A percentile compares a stretch with the other conserved stretches of the same genome.
Evolutionary conservation across 2,329 filamentous ascomycete species (phyloP).

Genomic region (Aspergillus sp.): DNA sequence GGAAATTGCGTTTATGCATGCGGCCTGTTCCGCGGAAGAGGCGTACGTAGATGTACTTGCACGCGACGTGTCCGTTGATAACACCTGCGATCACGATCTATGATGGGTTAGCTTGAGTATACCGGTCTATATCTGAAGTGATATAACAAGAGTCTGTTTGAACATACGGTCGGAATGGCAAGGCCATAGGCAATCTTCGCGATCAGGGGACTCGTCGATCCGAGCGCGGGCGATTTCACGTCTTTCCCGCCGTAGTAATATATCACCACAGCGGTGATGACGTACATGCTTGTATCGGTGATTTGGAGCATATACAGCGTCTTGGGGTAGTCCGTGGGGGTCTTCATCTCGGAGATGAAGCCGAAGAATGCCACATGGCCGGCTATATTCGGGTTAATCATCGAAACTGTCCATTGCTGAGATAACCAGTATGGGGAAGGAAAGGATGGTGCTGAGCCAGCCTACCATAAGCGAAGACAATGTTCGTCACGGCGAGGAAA

Average conservation of each 20-base stretch:
- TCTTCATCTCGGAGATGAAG: conserved; percentile 61
- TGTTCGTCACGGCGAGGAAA: conserved; percentile 62
- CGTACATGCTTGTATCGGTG: conserved; percentile 59
- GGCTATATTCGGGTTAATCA: conserved; percentile 34
- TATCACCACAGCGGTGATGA: conserved; percentile 63
- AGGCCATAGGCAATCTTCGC: conserved; percentile 66
- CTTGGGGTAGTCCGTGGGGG: conserved; percentile 58
- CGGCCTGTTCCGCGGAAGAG: conserved; percentile 58
- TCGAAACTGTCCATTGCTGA: too few species aligned
- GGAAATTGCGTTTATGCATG: conserved; percentile 46
- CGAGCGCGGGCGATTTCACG: conserved; percentile 63
- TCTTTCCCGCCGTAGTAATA: conserved; percentile 62
- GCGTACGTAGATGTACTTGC: conserved; percentile 64
- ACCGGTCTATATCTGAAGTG: not conserved
- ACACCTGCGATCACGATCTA: conserved; percentile 65
- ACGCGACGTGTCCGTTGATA: conserved; percentile 64
- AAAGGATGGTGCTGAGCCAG: conserved; percentile 25
- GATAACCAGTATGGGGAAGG: too few species aligned
- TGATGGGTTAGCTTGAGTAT: not conserved
- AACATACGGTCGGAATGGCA: conserved; percentile 51
- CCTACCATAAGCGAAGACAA: conserved; percentile 64
- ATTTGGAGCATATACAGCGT: conserved; percentile 60
- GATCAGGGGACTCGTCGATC: conserved; percentile 55
- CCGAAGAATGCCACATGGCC: conserved; percentile 44
- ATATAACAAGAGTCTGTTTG: not conserved